Conservation (phyloP, 192 early-diverging fungal species). For the Coemansia sp. region DNA sequence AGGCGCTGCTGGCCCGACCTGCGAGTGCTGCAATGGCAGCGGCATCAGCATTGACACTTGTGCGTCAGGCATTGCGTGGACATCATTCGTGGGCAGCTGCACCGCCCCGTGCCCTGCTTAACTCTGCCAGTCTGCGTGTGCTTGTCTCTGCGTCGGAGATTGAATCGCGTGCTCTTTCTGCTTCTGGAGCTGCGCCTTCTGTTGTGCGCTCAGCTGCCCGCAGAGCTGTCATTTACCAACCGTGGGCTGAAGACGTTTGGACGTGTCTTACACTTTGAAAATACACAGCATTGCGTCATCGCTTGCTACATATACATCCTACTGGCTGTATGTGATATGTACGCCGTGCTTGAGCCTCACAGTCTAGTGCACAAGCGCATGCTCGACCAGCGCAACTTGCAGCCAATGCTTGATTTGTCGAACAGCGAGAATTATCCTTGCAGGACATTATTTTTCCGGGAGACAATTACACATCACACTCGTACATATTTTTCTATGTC, state of each 20-base stretch:
- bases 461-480: too few relatives aligned
- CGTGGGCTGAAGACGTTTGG: slow-evolving; percentile 37
- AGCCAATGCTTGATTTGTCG: too few relatives aligned
- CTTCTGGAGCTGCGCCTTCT: not conserved
- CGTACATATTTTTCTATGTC: too few relatives aligned
- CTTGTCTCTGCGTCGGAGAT: slow-evolving; percentile 14
- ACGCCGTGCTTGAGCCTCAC: too few relatives aligned
- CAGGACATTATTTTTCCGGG: too few relatives aligned
- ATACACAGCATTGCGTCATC: too few relatives aligned
- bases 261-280: not conserved
- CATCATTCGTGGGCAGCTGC: slow-evolving; percentile 27
- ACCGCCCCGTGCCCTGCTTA: slow-evolving; percentile 16
- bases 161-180: slow-evolving; percentile 6
- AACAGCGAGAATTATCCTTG: too few relatives aligned
- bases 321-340: too few relatives aligned
- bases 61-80: slow-evolving; percentile 18
- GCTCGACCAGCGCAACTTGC: too few relatives aligned
- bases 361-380: too few relatives aligned
- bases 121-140: slow-evolving; percentile 22
- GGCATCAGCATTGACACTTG: slow-evolving; percentile 18
- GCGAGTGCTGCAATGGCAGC: slow-evolving; percentile 8
- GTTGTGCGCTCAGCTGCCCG: slow-evolving; percentile 25
- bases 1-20: slow-evolving; percentile 6
- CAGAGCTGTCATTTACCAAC: slow-evolving; percentile 37
- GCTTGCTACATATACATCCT: too few relatives aligned